Evolutionary conservation across 139 green algal species (phyloP).

Genomic region (Chlorella sp.): DNA sequence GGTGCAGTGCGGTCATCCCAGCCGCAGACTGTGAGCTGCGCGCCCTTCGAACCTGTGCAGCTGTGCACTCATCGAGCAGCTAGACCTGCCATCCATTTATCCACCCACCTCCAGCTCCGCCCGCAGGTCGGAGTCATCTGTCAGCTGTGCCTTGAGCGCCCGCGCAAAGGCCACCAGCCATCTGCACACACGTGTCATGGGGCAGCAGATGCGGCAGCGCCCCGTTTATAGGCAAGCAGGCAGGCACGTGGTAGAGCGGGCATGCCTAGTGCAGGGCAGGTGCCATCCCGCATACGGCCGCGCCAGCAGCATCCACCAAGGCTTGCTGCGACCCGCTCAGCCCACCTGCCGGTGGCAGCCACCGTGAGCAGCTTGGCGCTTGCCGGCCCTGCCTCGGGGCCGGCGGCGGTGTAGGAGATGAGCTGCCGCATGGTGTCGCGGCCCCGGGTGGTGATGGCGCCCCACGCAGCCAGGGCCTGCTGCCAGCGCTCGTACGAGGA

Average conservation of each 20-base stretch:
- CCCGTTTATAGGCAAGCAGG: too few relatives aligned
- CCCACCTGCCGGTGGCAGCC: too few relatives aligned
- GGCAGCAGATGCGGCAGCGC: too few relatives aligned
- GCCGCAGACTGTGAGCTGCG: neutral
- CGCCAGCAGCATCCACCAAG: too few relatives aligned
- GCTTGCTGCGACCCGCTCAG: too few relatives aligned
- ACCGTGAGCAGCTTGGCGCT: too few relatives aligned
- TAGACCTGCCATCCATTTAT: neutral
- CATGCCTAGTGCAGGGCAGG: too few relatives aligned
- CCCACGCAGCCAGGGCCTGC: constrained; percentile 31
- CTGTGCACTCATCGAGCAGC: neutral
- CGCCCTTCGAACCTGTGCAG: neutral
- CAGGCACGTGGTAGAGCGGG: too few relatives aligned
- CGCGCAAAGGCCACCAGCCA: constrained; percentile 54
- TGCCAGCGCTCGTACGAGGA: constrained; percentile 43
- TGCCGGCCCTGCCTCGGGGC: neutral
- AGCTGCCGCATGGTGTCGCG: constrained; percentile 42
- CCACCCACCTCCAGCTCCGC: constrained; percentile 27
- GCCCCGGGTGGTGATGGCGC: constrained; percentile 21
- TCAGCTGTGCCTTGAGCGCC: constrained; percentile 44
- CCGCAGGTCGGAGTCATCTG: constrained; percentile 44
- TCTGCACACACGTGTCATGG: too few relatives aligned
- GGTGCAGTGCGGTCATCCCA: neutral
- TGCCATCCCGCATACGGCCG: too few relatives aligned
- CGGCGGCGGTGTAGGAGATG: neutral